Percentiles rank a stretch among this genome's conserved stretches.
Evolutionary conservation across 2,329 filamentous ascomycete genomes (phyloP).

Genomic region (Didymella pomorum): DNA sequence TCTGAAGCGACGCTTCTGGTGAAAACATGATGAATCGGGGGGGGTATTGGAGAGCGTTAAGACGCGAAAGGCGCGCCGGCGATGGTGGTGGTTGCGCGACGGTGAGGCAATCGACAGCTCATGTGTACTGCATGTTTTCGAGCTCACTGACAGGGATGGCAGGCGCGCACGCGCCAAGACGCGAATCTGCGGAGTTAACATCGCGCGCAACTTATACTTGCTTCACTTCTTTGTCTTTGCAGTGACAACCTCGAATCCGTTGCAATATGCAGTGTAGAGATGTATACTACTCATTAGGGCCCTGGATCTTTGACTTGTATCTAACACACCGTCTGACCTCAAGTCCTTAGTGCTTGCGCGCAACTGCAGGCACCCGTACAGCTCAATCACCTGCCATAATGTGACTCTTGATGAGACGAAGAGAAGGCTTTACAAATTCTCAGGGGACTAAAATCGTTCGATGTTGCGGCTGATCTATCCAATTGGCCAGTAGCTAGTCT

Average conservation of each 20-base stretch:
- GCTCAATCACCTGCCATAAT: not conserved
- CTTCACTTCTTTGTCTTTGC: not conserved
- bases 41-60: not conserved
- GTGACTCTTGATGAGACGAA: not conserved
- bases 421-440: no score
- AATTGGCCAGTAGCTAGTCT: not conserved
- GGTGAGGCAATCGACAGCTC: constrained; percentile 14
- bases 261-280: not conserved
- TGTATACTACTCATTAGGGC: not conserved
- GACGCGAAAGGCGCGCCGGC: constrained; percentile 23
- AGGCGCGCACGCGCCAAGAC: constrained; percentile 18
- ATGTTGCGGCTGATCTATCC: no score
- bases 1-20: constrained; percentile 47
- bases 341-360: not conserved
- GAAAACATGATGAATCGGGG: constrained; percentile 48
- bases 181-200: constrained; percentile 20
- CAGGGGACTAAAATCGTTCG: no score
- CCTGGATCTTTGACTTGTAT: no score
- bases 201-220: not conserved
- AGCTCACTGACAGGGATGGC: constrained; percentile 21
- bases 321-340: not conserved
- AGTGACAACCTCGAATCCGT: no score
- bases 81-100: constrained; percentile 19
- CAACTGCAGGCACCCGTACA: not conserved
- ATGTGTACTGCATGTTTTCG: constrained; percentile 22